Conservation (phyloP, 73 alveolate genomes). For the Effrenium voratum region DNA sequence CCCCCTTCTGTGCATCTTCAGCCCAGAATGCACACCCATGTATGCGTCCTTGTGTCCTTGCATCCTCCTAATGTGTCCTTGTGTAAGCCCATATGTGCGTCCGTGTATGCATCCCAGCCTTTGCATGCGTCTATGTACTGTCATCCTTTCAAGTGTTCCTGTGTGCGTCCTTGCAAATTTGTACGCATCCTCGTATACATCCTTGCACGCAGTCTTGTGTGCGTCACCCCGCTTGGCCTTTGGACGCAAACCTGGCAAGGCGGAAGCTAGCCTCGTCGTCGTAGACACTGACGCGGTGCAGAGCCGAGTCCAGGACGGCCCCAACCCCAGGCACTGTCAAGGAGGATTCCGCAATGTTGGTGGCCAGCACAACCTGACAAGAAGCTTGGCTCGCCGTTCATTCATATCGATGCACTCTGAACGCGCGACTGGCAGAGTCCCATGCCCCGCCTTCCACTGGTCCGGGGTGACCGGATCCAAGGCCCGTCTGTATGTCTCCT, state of each 20-base stretch:
- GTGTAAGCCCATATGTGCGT: too few relatives aligned
- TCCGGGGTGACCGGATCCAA: background rate
- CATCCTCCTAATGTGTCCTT: too few relatives aligned
- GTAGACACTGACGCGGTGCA: constrained; percentile 85
- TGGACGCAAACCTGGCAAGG: too few relatives aligned
- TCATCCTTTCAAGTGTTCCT: too few relatives aligned
- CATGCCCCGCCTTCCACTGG: background rate
- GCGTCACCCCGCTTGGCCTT: background rate
- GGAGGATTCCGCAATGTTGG: constrained; percentile 99
- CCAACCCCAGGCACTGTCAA: constrained; percentile 97
- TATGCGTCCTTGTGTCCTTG: too few relatives aligned
- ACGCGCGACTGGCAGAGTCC: background rate
- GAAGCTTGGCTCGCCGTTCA: background rate
- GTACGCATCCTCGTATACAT: too few relatives aligned
- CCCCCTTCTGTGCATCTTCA: too few relatives aligned
- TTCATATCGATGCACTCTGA: background rate
- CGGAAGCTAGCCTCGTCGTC: constrained; percentile 52
- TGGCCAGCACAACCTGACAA: constrained; percentile 95
- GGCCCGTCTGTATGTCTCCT: background rate
- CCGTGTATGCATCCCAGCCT: too few relatives aligned
- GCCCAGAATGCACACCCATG: too few relatives aligned
- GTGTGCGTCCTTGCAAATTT: too few relatives aligned
- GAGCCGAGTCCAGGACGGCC: constrained; percentile 97
- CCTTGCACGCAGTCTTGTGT: background rate
- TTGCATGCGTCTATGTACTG: too few relatives aligned